These are phyloP conservation scores for Drechslerella coelobrocha DNA, from an alignment of 2,329 filamentous ascomycete species.

Conservation along the genomic window DNA sequence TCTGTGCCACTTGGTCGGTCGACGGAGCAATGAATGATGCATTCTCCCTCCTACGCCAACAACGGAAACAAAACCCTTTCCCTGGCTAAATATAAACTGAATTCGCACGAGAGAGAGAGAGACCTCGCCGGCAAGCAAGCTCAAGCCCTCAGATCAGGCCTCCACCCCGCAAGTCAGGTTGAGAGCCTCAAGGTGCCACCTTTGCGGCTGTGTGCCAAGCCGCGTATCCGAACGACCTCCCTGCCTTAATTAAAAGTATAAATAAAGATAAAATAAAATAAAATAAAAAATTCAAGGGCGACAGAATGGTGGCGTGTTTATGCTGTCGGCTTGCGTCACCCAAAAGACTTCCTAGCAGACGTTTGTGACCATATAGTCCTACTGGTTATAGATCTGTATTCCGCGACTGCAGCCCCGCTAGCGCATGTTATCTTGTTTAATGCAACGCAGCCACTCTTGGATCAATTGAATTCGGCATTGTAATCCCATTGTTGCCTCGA, in stretches of 20 bases:
- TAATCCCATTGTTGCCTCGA: too few species aligned
- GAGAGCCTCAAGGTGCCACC: conserved; percentile 9
- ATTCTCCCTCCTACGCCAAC: too few species aligned
- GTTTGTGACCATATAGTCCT: neutral
- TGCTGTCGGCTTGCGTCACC: conserved; percentile 22
- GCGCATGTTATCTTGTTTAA: conserved; percentile 4
- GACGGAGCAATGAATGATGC: too few species aligned
- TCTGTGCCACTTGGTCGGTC: too few species aligned
- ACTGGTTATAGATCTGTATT: too few species aligned
- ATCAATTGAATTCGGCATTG: too few species aligned
- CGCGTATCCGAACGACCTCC: conserved; percentile 29
- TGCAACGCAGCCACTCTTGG: conserved; percentile 21
- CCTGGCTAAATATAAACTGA: too few species aligned
- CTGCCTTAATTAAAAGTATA: conserved; percentile 3
- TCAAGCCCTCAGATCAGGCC: conserved; percentile 50
- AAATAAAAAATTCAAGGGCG: conserved; percentile 42
- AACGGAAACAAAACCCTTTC: too few species aligned
- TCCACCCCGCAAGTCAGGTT: conserved; percentile 52
- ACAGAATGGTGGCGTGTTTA: conserved; percentile 19
- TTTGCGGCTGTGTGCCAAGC: conserved; percentile 24
- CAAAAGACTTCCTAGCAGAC: neutral
- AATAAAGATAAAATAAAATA: conserved; percentile 51
- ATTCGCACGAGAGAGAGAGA: too few species aligned
- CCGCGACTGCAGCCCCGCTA: too few species aligned
- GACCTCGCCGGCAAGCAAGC: too few species aligned